Evolutionary conservation across 331 rosid genomes (phyloP), one percentile per base, ranked within the genome.

Genomic region (Dryas integrifolia): DNA sequence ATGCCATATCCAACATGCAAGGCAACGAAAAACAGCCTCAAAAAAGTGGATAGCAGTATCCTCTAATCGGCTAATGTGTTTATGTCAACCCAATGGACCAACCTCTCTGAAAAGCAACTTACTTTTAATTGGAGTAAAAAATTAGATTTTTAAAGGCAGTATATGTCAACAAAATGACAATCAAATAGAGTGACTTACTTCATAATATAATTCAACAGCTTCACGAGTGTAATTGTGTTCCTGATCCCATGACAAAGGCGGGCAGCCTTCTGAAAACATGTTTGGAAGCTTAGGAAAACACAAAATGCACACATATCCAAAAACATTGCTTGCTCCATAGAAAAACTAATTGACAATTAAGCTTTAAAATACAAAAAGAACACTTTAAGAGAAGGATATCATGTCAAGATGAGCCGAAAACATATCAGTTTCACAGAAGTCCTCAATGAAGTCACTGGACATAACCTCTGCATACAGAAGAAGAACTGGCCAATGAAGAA

Each of bases 401-500:
- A 85, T 80, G 81, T 91, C 96, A 66, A 94, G 92, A 87, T 94
- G 97, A 78, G 69, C 88, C 9, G 92, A 78, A 80, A 91, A 84
- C 92, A 89, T 83, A 88, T 94, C 98, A 3, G 87, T 85, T 96
- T 94, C 98, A 3, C 96, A 91, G 78, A 91, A 94, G 81, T 94
- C 96, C 86, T 94, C 96, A 18, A 94, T 91, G 73, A 94, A 89
- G 83, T 91, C 98, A 73, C 97, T 89, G 58, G 96, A 89, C 98
- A 91, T 94, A 83, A 89, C 92, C 86, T 89, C 98, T 9, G 97
- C 96, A 76, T 94, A 94, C 61, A 94, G 87, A 77, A 91, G 86
- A 84, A 91, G 86, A 83, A 94, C 98, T 40, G 98, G 97, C 97
- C 98, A 94, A 70, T 88, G 97, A 76, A 94, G 90, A 76, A 89